A percentile compares a stretch with the other conserved stretches of the same genome.
Conservation (phyloP, 2,329 filamentous ascomycete genomes). For the Paecilomyces dactylethromorphus region DNA sequence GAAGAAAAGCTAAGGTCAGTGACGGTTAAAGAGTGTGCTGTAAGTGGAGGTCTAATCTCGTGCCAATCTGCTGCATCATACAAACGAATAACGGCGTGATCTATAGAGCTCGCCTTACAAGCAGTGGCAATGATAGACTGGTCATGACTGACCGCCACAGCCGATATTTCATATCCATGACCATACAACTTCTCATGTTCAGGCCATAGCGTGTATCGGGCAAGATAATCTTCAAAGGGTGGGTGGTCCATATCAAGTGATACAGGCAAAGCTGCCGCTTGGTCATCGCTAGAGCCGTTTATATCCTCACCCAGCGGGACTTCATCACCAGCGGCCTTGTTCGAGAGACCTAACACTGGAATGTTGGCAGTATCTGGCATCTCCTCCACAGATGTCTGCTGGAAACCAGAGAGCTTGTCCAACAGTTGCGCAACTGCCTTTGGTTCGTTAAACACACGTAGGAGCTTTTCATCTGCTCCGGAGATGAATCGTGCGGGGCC, state of each 20-base stretch:
- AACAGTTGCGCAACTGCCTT: constrained; percentile 73
- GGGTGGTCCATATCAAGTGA: constrained; percentile 61
- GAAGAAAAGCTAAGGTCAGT: constrained; percentile 73
- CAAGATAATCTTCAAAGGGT: constrained; percentile 82
- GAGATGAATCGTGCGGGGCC: constrained; percentile 75
- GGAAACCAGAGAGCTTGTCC: constrained; percentile 58
- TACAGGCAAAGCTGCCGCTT: constrained; percentile 13
- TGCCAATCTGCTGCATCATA: constrained; percentile 86
- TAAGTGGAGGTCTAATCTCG: constrained; percentile 74
- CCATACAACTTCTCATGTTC: constrained; percentile 96
- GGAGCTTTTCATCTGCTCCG: constrained; percentile 94
- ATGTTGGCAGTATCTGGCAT: constrained; percentile 90
- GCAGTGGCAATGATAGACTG: constrained; percentile 77
- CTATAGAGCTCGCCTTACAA: constrained; percentile 84
- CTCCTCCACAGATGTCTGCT: constrained; percentile 26
- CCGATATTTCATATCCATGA: constrained; percentile 93
- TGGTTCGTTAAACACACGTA: constrained; percentile 89
- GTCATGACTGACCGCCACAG: constrained; percentile 70
- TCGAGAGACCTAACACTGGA: constrained; percentile 88
- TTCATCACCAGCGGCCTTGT: constrained; percentile 69
- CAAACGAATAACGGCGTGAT: constrained; percentile 88
- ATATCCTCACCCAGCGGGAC: constrained; percentile 29
- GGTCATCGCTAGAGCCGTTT: constrained; percentile 8
- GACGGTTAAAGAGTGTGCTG: constrained; percentile 80
- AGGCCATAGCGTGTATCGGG: constrained; percentile 88